A percentile compares a stretch with the other conserved stretches of the same genome.
Conservation (phyloP, 2,329 filamentous ascomycete species). For the Leptographium procerum region DNA sequence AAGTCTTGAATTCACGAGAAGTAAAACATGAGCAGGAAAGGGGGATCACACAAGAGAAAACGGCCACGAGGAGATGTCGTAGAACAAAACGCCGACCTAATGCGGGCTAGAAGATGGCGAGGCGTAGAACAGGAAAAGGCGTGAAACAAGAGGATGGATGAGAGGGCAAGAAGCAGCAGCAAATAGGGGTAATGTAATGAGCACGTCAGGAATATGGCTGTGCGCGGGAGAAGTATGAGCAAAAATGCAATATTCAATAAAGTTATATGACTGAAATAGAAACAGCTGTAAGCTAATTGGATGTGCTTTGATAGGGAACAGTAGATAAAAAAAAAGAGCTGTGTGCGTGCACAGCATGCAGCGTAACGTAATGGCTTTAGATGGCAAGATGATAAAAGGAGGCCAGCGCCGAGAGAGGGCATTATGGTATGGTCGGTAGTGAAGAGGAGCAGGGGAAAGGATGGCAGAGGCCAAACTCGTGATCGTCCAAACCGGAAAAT, state of each 20-base stretch:
- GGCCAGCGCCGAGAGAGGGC: too few species aligned
- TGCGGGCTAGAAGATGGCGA: not conserved
- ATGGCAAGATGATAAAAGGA: not conserved
- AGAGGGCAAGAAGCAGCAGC: not conserved
- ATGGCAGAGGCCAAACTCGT: not conserved
- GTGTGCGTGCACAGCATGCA: not conserved
- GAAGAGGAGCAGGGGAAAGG: not conserved
- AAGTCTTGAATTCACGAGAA: not conserved
- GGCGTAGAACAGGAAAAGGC: not conserved
- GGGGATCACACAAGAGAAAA: not conserved
- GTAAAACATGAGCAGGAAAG: not conserved
- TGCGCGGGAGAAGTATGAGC: too few species aligned
- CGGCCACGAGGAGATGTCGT: not conserved
- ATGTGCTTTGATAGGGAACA: not conserved
- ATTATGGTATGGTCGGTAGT: too few species aligned
- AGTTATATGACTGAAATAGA: too few species aligned
- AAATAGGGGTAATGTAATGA: not conserved
- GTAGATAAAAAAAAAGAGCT: not conserved
- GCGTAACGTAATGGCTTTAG: constrained; percentile 1
- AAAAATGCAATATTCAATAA: too few species aligned
- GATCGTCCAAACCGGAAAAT: not conserved
- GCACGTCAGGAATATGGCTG: not conserved
- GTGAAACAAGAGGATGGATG: not conserved
- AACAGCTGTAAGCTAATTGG: too few species aligned
- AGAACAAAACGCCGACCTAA: not conserved